phyloP scores from a whole-genome alignment of 2,329 filamentous ascomycete genomes.

The Exophiala bonariae region DNA sequence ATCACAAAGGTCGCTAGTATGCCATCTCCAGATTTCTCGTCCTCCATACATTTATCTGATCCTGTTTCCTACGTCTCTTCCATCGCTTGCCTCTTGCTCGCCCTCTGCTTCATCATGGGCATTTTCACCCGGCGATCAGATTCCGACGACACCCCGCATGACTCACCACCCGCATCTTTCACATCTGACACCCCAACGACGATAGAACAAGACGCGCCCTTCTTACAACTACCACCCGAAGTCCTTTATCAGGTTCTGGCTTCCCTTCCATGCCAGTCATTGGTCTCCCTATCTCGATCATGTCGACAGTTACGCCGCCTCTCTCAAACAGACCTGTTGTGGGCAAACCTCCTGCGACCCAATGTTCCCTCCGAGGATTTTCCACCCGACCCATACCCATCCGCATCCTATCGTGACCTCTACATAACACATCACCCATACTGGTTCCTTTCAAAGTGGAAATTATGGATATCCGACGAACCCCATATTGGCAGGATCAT shows the following conservation, averaged over 20 bases:
- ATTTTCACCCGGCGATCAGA: conserved; percentile 4
- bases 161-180: neutral
- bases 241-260: conserved; percentile 71
- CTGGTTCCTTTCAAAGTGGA: conserved; percentile 80
- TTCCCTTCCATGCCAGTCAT: conserved; percentile 64
- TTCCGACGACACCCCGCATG: neutral
- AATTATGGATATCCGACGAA: conserved; percentile 82
- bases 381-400: conserved; percentile 56
- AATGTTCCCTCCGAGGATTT: conserved; percentile 59
- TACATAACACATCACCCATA: conserved; percentile 73
- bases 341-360: conserved; percentile 68
- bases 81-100: no score
- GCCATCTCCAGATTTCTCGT: no score
- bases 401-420: conserved; percentile 66
- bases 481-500: conserved; percentile 73
- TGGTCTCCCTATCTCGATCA: conserved; percentile 60
- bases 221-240: conserved; percentile 65
- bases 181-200: conserved; percentile 3
- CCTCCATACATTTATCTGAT: no score
- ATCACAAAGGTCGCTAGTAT: no score
- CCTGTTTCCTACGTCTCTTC: no score
- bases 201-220: conserved; percentile 15
- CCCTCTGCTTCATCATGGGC: conserved; percentile 7
- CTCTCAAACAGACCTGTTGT: conserved; percentile 67
- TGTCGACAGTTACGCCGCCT: conserved; percentile 63